Evolutionary conservation across 2,329 filamentous ascomycete species (phyloP), one percentile per base, ranked within the genome.

Genomic region (Trichoderma oligosporum): DNA sequence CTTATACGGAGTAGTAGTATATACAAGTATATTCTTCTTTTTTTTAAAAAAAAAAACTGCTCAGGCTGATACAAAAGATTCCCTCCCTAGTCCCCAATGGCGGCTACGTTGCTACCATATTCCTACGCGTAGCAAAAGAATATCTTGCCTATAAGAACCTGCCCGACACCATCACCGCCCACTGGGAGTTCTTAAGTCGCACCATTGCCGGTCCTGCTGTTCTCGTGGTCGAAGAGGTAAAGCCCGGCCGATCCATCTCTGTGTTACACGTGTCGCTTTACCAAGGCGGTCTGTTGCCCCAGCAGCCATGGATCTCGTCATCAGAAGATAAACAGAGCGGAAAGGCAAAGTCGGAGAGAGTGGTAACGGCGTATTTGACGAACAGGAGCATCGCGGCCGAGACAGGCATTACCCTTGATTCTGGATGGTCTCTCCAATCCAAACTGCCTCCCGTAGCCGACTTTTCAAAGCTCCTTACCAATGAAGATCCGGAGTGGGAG

Each of bases 41-140:
- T n/a, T n/a, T n/a, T n/a, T n/a, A n/a, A n/a, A n/a, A n/a, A 48
- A 2, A 5, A 27, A 22, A 7, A n/a, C 20, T 49, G 7, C 16
- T 11, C n/a, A n/a, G 11, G 27, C 27, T 31, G 11, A n/a, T n/a
- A 25, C 41, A 27, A 12, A 7, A 14, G 2, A 3, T 2, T 5
- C 14, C 22, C 27, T 8, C 25, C 59, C n/a, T n/a, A 74, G 72
- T 78, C 12, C 76, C 76, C 2, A 76, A 79, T 56, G 76, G 77
- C 58, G 76, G 77, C 38, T 79, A 78, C 56, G 70, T 77, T 1
- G 72, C 75, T 4, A 69, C 72, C 14, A 68, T 73, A 46, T 69
- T 79, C 47, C 64, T 77, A 36, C 62, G 66, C 3, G 72, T 69
- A 2, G 71, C 71, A 7, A 65, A 62, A 11, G 58, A 62, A 2